phyloP scores from a whole-genome alignment of 768 basidiomycete species.

The Megacollybia marginata region DNA sequence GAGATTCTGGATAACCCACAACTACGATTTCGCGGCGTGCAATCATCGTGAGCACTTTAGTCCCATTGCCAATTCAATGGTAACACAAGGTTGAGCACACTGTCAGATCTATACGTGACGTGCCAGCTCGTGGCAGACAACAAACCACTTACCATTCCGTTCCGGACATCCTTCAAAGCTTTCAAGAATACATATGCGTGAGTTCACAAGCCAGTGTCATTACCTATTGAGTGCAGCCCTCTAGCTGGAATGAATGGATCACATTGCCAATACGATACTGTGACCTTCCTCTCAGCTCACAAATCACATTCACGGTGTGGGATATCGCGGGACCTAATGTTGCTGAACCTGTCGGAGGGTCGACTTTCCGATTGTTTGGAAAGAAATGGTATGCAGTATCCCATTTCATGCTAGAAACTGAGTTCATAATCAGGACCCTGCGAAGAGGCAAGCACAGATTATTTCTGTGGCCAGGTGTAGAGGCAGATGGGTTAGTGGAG shows the following conservation, averaged over 20 bases:
- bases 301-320: slow-evolving; percentile 93
- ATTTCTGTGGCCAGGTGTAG: slow-evolving; percentile 71
- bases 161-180: slow-evolving; percentile 86
- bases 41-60: slow-evolving; percentile 52
- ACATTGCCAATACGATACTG: slow-evolving; percentile 89
- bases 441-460: slow-evolving; percentile 89
- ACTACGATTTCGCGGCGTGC: slow-evolving; percentile 75
- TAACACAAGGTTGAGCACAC: slow-evolving; percentile 28
- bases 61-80: slow-evolving; percentile 10
- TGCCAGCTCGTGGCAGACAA: slow-evolving; percentile 91
- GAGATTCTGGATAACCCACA: slow-evolving; percentile 82
- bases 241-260: slow-evolving; percentile 88
- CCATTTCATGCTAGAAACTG: background rate
- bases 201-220: slow-evolving; percentile 13
- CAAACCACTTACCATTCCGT: slow-evolving; percentile 86
- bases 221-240: background rate
- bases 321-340: slow-evolving; percentile 82
- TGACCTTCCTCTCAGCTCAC: slow-evolving; percentile 83
- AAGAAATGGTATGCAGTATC: slow-evolving; percentile 70
- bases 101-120: slow-evolving; percentile 91
- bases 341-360: slow-evolving; percentile 81
- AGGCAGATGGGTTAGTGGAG: slow-evolving; percentile 82
- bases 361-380: slow-evolving; percentile 85
- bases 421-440: slow-evolving; percentile 53
- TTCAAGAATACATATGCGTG: slow-evolving; percentile 81